phyloP scores from a whole-genome alignment of 176 grass and related monocot genomes.

The Themeda triandra region DNA sequence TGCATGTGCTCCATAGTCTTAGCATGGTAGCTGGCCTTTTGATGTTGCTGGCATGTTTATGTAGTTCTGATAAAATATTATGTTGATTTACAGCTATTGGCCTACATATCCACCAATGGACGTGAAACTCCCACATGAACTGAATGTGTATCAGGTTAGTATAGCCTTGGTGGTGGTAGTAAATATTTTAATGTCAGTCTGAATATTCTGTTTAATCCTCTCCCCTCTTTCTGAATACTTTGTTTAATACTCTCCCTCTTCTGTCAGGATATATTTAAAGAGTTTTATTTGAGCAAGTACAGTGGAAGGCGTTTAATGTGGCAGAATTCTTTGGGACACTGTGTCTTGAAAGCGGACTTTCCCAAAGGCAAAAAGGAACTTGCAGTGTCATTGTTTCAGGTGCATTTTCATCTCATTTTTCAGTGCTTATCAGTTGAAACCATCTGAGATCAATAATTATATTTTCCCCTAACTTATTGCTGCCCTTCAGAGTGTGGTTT shows the following conservation, averaged over 20 bases:
- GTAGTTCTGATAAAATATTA: conserved; percentile 16
- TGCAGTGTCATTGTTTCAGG: conserved; percentile 99
- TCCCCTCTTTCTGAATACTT: neutral
- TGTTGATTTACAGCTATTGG: conserved; percentile 81
- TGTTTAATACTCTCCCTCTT: neutral
- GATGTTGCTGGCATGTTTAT: conserved; percentile 12
- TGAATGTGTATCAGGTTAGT: conserved; percentile 98
- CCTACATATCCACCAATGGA: conserved; percentile 99
- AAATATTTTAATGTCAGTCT: conserved; percentile 18
- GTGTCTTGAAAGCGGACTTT: conserved; percentile 95
- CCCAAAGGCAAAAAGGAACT: conserved; percentile 99
- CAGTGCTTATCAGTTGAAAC: conserved; percentile 16
- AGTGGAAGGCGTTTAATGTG: conserved; percentile 98
- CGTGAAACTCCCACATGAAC: conserved; percentile 89
- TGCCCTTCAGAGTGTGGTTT: conserved; percentile 76
- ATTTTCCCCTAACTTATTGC: conserved; percentile 1
- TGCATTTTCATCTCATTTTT: conserved; percentile 24
- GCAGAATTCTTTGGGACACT: conserved; percentile 99
- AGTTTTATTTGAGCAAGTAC: conserved; percentile 99
- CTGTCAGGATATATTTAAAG: conserved; percentile 97
- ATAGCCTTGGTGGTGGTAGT: neutral
- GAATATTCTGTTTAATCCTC: conserved; percentile 4
- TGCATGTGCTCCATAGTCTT: neutral
- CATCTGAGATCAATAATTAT: neutral
- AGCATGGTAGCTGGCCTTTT: neutral